Conservation (phyloP, 495 filamentous ascomycete species). For the Podospora didyma region DNA sequence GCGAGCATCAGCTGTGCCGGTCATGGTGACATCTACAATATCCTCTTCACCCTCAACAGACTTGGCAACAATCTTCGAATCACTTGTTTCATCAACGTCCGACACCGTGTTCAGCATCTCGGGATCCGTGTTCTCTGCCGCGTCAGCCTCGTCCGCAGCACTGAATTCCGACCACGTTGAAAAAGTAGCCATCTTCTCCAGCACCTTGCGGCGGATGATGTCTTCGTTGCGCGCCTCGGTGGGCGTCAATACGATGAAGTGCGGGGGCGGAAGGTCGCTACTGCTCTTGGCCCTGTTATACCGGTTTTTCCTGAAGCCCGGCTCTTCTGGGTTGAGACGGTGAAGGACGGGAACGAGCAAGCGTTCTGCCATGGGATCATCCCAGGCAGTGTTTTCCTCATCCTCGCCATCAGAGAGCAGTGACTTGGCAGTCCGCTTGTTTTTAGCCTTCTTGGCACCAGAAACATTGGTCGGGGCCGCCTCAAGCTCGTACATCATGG, state of each 20-base stretch:
- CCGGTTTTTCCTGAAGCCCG: background rate
- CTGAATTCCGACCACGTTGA: constrained; percentile 41
- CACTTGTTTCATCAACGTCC: constrained; percentile 65
- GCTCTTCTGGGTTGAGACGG: constrained; percentile 34
- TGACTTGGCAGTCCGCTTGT: constrained; percentile 41
- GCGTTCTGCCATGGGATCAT: constrained; percentile 61
- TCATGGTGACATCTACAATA: constrained; percentile 86
- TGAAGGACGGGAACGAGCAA: constrained; percentile 80
- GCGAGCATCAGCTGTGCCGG: constrained; percentile 44
- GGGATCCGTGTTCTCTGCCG: constrained; percentile 54
- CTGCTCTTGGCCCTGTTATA: constrained; percentile 17
- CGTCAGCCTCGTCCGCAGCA: constrained; percentile 40
- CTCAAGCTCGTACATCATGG: constrained; percentile 79
- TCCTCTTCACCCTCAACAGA: constrained; percentile 89
- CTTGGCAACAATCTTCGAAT: constrained; percentile 63
- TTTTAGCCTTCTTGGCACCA: constrained; percentile 36
- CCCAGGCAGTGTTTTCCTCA: constrained; percentile 53
- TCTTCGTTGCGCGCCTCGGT: constrained; percentile 49
- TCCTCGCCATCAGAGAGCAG: constrained; percentile 47
- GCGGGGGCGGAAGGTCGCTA: constrained; percentile 32
- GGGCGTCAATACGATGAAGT: constrained; percentile 48
- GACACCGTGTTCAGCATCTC: constrained; percentile 72
- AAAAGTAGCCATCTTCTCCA: constrained; percentile 45
- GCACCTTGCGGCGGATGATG: constrained; percentile 46
- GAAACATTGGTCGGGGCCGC: constrained; percentile 71